phyloP scores from a whole-genome alignment of 208 protist genomes.

The Leishmania amazonensis region DNA sequence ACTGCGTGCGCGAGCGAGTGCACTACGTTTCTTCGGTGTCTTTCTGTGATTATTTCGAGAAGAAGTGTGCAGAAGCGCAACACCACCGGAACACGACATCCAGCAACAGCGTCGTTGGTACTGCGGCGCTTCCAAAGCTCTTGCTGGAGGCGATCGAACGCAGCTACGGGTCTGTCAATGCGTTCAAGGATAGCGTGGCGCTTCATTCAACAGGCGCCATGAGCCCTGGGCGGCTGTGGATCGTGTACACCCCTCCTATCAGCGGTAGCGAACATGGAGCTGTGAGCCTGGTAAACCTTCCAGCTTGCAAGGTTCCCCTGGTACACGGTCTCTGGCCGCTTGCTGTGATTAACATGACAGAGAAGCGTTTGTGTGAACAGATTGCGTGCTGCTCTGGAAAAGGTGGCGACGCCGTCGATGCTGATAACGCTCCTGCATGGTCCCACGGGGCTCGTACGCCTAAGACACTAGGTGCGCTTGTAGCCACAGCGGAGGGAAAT shows the following conservation, averaged over 20 bases:
- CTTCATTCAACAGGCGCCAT: constrained; percentile 42
- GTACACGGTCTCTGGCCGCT: constrained; percentile 81
- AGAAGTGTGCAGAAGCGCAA: constrained; percentile 22
- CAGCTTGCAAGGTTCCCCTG: constrained; percentile 48
- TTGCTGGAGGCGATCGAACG: constrained; percentile 32
- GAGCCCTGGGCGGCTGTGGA: constrained; percentile 66
- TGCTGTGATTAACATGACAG: constrained; percentile 71
- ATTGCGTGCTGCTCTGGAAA: constrained; percentile 9
- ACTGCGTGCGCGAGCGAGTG: constrained; percentile 58
- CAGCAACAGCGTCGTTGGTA: background rate
- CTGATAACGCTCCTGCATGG: constrained; percentile 40
- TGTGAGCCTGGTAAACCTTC: constrained; percentile 47
- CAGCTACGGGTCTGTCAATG: constrained; percentile 45
- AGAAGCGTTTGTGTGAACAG: constrained; percentile 41
- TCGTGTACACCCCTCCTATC: constrained; percentile 47
- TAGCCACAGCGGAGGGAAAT: constrained; percentile 10
- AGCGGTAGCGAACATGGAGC: constrained; percentile 28
- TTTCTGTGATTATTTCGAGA: constrained; percentile 66
- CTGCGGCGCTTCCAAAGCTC: background rate
- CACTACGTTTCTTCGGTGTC: constrained; percentile 73
- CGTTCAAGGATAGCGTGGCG: constrained; percentile 37
- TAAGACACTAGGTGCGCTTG: constrained; percentile 1
- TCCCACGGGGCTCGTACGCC: constrained; percentile 60
- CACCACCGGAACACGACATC: background rate
- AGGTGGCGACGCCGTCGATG: background rate